A percentile compares a stretch with the other conserved stretches of the same genome.
phyloP scores from a whole-genome alignment of 192 early-diverging fungal genomes.

The Funneliformis mosseae region DNA sequence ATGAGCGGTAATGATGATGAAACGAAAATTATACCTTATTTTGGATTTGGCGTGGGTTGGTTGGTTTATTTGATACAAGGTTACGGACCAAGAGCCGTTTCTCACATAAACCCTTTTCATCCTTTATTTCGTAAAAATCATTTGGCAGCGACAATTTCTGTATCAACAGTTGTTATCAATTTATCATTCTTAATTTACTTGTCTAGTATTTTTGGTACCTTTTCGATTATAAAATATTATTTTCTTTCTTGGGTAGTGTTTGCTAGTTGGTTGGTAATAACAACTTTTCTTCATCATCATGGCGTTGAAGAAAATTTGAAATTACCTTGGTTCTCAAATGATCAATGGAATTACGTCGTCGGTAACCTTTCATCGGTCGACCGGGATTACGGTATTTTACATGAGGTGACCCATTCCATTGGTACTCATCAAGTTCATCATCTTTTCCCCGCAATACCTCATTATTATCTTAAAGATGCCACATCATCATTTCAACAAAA shows the following conservation, averaged over 20 bases:
- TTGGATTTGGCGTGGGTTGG: conserved; percentile 9
- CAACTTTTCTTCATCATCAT: conserved; percentile 24
- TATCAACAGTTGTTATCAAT: not conserved
- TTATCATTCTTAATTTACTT: not conserved
- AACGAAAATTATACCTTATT: not conserved
- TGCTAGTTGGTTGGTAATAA: conserved; percentile 15
- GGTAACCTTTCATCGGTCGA: conserved; percentile 20
- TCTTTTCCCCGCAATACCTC: conserved; percentile 11
- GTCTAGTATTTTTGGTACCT: not conserved
- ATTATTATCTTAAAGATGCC: conserved; percentile 20
- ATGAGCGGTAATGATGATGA: not conserved
- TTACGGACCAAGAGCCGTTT: conserved; percentile 10
- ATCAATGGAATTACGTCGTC: conserved; percentile 20
- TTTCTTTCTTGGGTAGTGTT: conserved; percentile 7
- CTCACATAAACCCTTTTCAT: conserved; percentile 14
- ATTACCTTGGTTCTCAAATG: conserved; percentile 5
- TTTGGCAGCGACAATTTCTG: not conserved
- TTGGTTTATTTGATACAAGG: not conserved
- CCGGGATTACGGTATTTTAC: conserved; percentile 9
- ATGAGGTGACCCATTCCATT: conserved; percentile 3
- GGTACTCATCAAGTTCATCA: conserved; percentile 27
- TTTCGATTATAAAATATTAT: not conserved
- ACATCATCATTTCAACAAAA: not conserved
- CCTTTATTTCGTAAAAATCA: conserved; percentile 1
- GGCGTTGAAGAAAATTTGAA: conserved; percentile 9